Evolutionary conservation across 2,329 filamentous ascomycete genomes (phyloP), one percentile per base, ranked within the genome.

Genomic region (Penicillium aurantiogriseum): DNA sequence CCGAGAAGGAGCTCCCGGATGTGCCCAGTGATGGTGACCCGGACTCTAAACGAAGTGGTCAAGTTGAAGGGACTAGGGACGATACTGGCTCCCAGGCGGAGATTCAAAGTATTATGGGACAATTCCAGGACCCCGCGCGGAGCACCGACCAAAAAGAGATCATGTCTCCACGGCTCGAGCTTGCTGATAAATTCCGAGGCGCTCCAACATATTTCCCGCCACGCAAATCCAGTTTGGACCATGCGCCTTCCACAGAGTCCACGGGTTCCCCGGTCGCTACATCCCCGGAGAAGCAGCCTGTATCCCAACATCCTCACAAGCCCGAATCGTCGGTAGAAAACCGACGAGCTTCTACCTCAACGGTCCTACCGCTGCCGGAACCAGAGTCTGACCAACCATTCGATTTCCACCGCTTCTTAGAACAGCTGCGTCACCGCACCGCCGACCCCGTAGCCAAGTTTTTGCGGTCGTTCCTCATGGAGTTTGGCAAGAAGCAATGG

Each of bases 361-460:
- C 71, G 15, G 57, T 70, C 10, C 87, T 86, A 15, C 88, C 88
- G 8, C 88, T 86, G 8, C 89, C 89, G 0, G 88, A 90, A 57
- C 89, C 90, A 0, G 94, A 97, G 71, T 88, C 92, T 8, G 83
- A 89, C 45, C 83, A 96, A 29, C 91, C 92, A 0, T 99, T 99
- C 67, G 94, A 99, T 76, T 99, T 99, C 68, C 94, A 99, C 75
- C 86, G 94, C 17, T 99, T 99, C 71, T 80, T 99, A 46, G 94
- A 97, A 73, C 94, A 99, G 75, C 81, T 99, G 33, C 88, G 94
- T 59, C 94, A 99, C 76, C 91, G 93, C 64, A 96, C 95, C 57
- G 95, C 94, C n/a, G 95, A 99, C 69, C 94, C 95, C 1, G 93
- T 99, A 2, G 95, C 95, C 5, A 89, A 93, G 63, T 99, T 97